Percentiles rank a stretch among this genome's conserved stretches.
Conservation (phyloP, 2,329 filamentous ascomycete genomes). For the Neopestalotiopsis clavispora region DNA sequence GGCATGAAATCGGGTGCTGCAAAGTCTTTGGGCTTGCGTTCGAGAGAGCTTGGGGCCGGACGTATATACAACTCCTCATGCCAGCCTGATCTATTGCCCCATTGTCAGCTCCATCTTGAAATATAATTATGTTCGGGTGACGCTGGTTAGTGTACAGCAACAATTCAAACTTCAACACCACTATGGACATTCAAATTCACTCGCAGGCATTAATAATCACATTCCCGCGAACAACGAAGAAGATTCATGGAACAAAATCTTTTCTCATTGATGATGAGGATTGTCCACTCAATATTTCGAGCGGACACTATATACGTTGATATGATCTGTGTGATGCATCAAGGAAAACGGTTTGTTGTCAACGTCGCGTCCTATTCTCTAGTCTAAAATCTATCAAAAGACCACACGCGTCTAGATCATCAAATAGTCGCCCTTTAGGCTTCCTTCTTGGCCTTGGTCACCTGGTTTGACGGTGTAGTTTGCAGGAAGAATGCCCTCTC, state of each 20-base stretch:
- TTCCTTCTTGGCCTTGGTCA: slow-evolving; percentile 58
- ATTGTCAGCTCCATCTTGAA: too few relatives aligned
- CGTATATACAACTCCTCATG: too few relatives aligned
- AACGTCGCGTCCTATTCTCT: slow-evolving; percentile 6
- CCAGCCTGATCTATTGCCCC: too few relatives aligned
- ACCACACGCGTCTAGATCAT: slow-evolving; percentile 25
- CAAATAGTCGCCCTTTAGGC: slow-evolving; percentile 24
- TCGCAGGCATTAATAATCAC: too few relatives aligned
- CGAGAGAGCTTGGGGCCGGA: too few relatives aligned
- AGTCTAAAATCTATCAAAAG: slow-evolving; percentile 22
- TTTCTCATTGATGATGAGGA: not conserved
- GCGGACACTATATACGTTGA: not conserved
- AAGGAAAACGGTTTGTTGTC: not conserved
- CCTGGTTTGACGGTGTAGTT: slow-evolving; percentile 42
- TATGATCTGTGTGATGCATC: not conserved
- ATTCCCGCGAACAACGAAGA: too few relatives aligned
- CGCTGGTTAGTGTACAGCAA: too few relatives aligned
- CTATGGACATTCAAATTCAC: too few relatives aligned
- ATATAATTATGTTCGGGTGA: too few relatives aligned
- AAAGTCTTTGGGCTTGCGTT: too few relatives aligned
- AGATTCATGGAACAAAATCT: not conserved
- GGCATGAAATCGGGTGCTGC: too few relatives aligned
- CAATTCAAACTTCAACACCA: too few relatives aligned
- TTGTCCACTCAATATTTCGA: not conserved
- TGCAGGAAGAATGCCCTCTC: slow-evolving; percentile 72